Conservation (phyloP, 129 eudicot genomes). For the Smallanthus sonchifolius region DNA sequence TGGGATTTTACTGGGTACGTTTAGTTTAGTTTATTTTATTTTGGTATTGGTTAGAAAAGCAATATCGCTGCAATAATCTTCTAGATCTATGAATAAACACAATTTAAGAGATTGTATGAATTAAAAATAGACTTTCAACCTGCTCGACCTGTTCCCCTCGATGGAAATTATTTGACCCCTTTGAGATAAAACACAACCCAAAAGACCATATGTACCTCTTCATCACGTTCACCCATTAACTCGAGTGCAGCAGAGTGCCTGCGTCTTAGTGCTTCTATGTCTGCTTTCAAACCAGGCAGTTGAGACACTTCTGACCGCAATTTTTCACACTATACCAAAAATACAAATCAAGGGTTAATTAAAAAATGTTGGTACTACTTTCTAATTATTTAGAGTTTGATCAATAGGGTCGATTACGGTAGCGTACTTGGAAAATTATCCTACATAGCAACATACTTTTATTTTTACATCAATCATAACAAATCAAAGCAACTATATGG, state of each 20-base stretch:
- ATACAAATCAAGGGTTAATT: not conserved
- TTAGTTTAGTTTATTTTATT: too few relatives aligned
- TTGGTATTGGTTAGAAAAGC: not conserved
- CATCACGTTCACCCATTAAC: constrained; percentile 98
- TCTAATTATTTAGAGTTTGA: not conserved
- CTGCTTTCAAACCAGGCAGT: constrained; percentile 80
- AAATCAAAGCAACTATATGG: not conserved
- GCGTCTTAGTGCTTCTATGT: constrained; percentile 81
- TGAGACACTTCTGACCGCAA: constrained; percentile 68
- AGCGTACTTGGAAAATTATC: not conserved
- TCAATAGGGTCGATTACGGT: not conserved
- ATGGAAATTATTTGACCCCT: not conserved
- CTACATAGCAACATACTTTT: not conserved
- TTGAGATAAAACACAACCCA: not conserved
- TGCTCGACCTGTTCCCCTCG: not conserved
- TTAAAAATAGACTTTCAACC: not conserved
- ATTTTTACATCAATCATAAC: not conserved
- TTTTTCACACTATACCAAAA: constrained; percentile 69
- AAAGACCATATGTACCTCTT: constrained; percentile 54
- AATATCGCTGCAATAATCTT: not conserved
- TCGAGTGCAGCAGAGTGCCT: constrained; percentile 93
- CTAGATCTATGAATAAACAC: not conserved
- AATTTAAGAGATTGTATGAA: not conserved
- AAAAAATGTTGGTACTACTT: not conserved
- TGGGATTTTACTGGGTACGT: too few relatives aligned